Percentiles rank a stretch among this genome's conserved stretches.
Conservation (phyloP, 495 filamentous ascomycete species). For the Xylaria palmicola region DNA sequence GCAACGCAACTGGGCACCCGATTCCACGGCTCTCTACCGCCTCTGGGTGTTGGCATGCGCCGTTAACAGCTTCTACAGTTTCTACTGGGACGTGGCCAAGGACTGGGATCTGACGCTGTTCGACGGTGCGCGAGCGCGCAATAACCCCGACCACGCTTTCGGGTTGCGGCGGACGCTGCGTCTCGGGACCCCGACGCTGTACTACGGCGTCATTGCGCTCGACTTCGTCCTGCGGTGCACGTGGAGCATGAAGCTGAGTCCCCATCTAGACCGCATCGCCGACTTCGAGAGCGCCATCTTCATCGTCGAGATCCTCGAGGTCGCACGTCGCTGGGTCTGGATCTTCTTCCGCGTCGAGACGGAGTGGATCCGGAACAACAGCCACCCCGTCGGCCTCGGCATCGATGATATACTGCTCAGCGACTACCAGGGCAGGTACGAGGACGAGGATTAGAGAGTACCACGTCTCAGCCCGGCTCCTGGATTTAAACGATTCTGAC, state of each 20-base stretch:
- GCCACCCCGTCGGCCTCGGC: constrained; percentile 30
- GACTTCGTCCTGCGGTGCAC: constrained; percentile 84
- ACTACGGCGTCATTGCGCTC: constrained; percentile 77
- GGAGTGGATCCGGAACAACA: constrained; percentile 67
- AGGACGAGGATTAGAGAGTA: constrained; percentile 40
- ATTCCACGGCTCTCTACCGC: constrained; percentile 41
- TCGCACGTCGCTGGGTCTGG: constrained; percentile 91
- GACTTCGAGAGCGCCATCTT: constrained; percentile 85
- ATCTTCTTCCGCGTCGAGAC: constrained; percentile 93
- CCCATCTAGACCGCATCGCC: constrained; percentile 75
- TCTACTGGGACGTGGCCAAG: constrained; percentile 96
- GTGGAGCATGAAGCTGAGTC: constrained; percentile 81
- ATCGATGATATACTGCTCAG: constrained; percentile 45
- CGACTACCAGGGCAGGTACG: constrained; percentile 43
- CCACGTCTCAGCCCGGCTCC: not conserved
- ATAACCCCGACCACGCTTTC: constrained; percentile 64
- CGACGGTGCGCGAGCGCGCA: constrained; percentile 41
- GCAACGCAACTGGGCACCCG: constrained; percentile 62
- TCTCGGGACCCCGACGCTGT: constrained; percentile 65
- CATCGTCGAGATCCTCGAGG: constrained; percentile 80
- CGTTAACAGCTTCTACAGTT: constrained; percentile 85
- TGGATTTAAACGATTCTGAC: not conserved
- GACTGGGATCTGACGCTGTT: constrained; percentile 97
- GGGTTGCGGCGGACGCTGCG: constrained; percentile 72
- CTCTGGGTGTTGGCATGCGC: constrained; percentile 62